Evolutionary conservation across 495 filamentous ascomycete species (phyloP), one percentile per base, ranked within the genome.

Genomic region (Amphirosellinia nigrospora): DNA sequence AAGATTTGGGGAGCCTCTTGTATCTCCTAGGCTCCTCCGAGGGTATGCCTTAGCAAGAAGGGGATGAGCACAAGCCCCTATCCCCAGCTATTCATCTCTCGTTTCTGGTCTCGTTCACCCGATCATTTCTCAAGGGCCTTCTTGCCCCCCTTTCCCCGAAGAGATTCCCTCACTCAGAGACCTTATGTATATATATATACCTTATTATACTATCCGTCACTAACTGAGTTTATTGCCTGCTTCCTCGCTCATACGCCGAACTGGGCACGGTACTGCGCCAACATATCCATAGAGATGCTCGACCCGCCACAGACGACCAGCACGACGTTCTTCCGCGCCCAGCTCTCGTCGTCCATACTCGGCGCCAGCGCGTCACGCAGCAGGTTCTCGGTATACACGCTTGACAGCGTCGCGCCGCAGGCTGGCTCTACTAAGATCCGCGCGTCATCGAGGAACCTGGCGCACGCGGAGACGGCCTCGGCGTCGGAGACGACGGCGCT

Each of bases 261-360:
- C 68, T 79, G 81, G 81, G 85, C 79, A 74, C 84, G 83, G 80
- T 91, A 98, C 61, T 79, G 79, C 53, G 80, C 81, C 73, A 97
- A 78, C 75, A 89, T 87, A 23, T 91, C 88, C 32, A 91, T 79
- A 4, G 88, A 90, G 55, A 94, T 87, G 79, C 92, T 92, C 53
- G 86, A 89, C 10, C 95, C 95, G 0, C 95, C 95, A 77, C 95
- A 98, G 28, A 97, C 88, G 30, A 97, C 83, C 64, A 98, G 83
- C 6, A 98, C 93, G 34, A 98, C 87, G 70, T 92, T 92, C 72
- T 86, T 90, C 56, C 85, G 80, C 39, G 79, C 76, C 74, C 83
- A 87, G 70, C 84, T 81, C 58, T 82, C 83, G 21, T 83, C 81
- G 9, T 78, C 83, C 70, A 93, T 66, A 15, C 80, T 83, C 38